phyloP scores from a whole-genome alignment of 768 basidiomycete species.

The Pleurotus cornucopiae region DNA sequence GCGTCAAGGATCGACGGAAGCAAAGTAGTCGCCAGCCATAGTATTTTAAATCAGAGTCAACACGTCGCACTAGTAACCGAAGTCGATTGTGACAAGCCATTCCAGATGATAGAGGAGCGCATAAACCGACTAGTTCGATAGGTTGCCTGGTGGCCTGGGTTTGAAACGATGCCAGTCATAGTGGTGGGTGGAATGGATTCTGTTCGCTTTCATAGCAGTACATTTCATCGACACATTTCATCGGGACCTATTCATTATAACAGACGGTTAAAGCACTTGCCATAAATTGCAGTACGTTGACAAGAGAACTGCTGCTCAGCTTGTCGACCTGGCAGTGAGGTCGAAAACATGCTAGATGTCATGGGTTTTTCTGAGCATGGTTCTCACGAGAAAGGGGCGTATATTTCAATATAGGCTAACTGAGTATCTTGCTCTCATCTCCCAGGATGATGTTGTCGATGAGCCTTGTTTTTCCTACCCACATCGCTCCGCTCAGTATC shows the following conservation, averaged over 20 bases:
- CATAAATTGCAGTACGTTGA: no score
- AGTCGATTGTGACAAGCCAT: neutral
- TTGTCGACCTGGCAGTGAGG: no score
- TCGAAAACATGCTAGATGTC: no score
- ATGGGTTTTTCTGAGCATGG: no score
- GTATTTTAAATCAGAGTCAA: neutral
- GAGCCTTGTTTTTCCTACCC: conserved; percentile 81
- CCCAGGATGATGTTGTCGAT: conserved; percentile 92
- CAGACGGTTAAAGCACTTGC: no score
- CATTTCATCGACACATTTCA: no score
- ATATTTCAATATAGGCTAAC: conserved; percentile 11
- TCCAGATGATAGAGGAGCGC: neutral
- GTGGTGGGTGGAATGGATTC: no score
- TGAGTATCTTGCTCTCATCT: conserved; percentile 32
- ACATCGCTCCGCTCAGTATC: conserved; percentile 83
- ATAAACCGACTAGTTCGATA: neutral
- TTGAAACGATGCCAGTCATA: neutral
- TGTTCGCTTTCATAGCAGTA: no score
- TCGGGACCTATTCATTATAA: no score
- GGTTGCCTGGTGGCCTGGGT: conserved; percentile 1
- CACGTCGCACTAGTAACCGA: conserved; percentile 7
- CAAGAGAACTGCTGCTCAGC: no score
- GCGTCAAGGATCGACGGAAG: no score
- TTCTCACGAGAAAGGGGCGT: no score
- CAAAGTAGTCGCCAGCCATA: neutral